Evolutionary conservation across 768 basidiomycete species (phyloP), one percentile per base, ranked within the genome.

Genomic region (Leccinum arenicola): DNA sequence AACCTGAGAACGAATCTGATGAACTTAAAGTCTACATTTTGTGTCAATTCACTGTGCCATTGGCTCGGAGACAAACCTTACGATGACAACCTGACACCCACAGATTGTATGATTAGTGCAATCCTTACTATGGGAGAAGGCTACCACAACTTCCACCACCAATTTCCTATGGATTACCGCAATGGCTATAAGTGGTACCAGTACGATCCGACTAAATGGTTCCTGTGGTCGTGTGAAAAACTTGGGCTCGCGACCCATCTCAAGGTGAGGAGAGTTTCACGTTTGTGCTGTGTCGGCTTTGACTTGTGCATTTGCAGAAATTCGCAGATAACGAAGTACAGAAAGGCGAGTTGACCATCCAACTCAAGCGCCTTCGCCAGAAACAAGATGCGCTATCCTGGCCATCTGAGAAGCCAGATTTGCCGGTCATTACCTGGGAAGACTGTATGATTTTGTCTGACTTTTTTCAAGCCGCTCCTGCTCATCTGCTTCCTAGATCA

Each of bases 61-160:
- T 95, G 91, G 91, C 86, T 96, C 58, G 93, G 93, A 51, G 92
- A 93, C 57, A 77, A 85, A 27, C 90, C 91, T 15, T 95, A 92
- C 70, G 92, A 95, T 75, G 89, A 93, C 82, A 93, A 92, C 78
- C 89, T 92, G 74, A 89, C 91, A 19, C 92, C 94, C 1, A 81
- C 85, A 54, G 91, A 95, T 76, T 92, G 92, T 73, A 71, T 91
- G 52, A 74, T 93, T 71, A 94, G 91, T 36, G 93, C 93, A 6
- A 77, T 96, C 36, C 85, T 85, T 59, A 95, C 93, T 19, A 86
- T 94, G 70, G 94, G 94, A 55, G 94, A 96, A 72, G 93, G 94
- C n/a, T 96, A 96, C 78, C 94, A 96, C 81, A 96, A 96, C 75
- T 95, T 94, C 84, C 94, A 96, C 77, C 93, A 96, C 69, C 84